A percentile compares a stretch with the other conserved stretches of the same genome.
Conservation (phyloP, 2,329 filamentous ascomycete species). For the Gyromitra esculenta region DNA sequence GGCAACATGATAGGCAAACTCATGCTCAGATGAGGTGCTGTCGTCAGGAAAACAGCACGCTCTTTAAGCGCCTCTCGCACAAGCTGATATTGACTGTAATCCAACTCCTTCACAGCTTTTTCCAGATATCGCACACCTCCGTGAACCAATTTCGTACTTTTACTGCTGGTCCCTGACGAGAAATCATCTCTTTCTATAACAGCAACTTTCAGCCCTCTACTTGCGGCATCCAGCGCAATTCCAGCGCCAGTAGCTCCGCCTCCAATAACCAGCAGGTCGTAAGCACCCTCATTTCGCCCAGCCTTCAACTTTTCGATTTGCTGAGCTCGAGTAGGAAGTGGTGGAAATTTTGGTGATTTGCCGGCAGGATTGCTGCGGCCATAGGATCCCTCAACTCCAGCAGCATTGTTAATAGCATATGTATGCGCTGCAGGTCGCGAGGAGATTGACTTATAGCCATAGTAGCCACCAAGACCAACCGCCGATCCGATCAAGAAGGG, state of each 20-base stretch:
- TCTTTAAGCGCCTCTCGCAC: constrained; percentile 78
- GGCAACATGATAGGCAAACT: constrained; percentile 82
- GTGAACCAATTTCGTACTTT: constrained; percentile 81
- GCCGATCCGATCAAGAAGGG: constrained; percentile 49
- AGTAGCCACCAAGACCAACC: constrained; percentile 46
- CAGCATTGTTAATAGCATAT: constrained; percentile 26
- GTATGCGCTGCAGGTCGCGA: constrained; percentile 46
- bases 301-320: constrained; percentile 52
- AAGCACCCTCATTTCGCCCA: constrained; percentile 61
- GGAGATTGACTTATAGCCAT: constrained; percentile 49
- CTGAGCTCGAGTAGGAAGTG: constrained; percentile 50
- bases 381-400: constrained; percentile 17
- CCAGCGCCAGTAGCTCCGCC: constrained; percentile 76
- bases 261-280: constrained; percentile 76
- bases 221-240: constrained; percentile 76
- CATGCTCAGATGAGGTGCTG: constrained; percentile 76
- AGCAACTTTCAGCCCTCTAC: constrained; percentile 76
- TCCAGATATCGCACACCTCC: constrained; percentile 78
- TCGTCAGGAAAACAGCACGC: constrained; percentile 78
- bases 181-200: constrained; percentile 79
- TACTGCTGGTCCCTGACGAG: constrained; percentile 76
- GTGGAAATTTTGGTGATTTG: constrained; percentile 47
- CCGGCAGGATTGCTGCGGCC: constrained; percentile 24
- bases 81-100: constrained; percentile 76
- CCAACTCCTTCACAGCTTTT: constrained; percentile 79